Conservation (phyloP, 768 basidiomycete genomes). For the Mrakia frigida region DNA sequence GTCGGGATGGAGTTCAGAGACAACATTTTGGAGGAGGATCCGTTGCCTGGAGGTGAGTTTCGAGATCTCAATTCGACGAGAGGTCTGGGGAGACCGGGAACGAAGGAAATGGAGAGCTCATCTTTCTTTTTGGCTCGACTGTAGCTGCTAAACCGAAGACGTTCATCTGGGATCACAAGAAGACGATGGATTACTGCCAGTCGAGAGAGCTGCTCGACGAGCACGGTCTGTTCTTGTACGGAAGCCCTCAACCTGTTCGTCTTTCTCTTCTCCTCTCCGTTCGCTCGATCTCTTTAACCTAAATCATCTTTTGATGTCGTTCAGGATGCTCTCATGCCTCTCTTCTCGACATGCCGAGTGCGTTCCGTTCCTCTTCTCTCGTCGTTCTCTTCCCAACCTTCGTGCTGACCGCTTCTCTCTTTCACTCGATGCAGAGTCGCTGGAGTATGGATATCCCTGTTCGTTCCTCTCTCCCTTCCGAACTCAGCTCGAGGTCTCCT, state of each 20-base stretch:
- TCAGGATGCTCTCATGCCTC: slow-evolving; percentile 21
- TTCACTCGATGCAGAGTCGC: neutral
- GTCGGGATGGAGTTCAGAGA: slow-evolving; percentile 7
- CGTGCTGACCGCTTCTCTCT: neutral
- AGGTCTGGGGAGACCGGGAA: too few species aligned
- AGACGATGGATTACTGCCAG: slow-evolving; percentile 30
- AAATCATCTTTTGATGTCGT: neutral
- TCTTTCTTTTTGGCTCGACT: neutral
- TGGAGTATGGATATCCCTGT: slow-evolving; percentile 26
- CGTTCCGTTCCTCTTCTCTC: neutral
- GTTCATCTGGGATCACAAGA: slow-evolving; percentile 24
- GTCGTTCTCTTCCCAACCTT: neutral
- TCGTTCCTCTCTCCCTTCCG: neutral
- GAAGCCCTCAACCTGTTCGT: slow-evolving; percentile 20
- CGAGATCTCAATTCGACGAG: too few species aligned
- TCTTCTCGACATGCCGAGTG: slow-evolving; percentile 25
- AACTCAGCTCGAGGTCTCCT: too few species aligned
- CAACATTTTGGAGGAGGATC: slow-evolving; percentile 1
- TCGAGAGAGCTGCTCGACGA: slow-evolving; percentile 11
- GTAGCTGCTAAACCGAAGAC: neutral
- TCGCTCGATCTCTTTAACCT: neutral
- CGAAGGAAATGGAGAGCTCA: neutral
- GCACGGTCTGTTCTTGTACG: slow-evolving; percentile 22
- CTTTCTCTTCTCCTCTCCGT: neutral
- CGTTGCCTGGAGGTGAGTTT: neutral